Conservation (phyloP, 805 yeast species). For the Yamadazyma phyllophila region DNA sequence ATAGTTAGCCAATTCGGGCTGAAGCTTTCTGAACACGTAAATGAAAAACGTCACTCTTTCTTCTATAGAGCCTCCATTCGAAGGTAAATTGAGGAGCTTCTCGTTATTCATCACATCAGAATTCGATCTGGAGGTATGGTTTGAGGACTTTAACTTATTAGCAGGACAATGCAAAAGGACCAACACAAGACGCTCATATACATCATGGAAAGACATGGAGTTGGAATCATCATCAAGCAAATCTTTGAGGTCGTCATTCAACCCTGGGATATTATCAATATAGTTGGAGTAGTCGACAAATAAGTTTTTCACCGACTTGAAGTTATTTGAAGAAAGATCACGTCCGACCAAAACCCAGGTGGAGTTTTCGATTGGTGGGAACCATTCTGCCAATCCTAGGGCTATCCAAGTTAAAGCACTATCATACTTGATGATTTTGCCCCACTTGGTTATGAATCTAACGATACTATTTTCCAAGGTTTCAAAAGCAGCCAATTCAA, state of each 20-base stretch:
- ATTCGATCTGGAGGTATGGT: conserved; percentile 12
- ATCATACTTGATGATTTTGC: conserved; percentile 71
- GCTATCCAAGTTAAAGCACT: conserved; percentile 87
- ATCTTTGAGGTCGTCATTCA: conserved; percentile 21
- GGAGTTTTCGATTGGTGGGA: conserved; percentile 59
- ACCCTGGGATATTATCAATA: conserved; percentile 27
- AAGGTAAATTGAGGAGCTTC: conserved; percentile 39
- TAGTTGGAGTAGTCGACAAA: conserved; percentile 39
- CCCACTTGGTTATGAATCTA: conserved; percentile 75
- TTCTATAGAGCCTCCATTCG: conserved; percentile 62
- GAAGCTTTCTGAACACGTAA: conserved; percentile 53
- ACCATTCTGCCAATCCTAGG: conserved; percentile 84
- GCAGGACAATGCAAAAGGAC: conserved; percentile 75
- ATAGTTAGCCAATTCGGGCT: conserved; percentile 76
- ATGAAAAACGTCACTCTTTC: conserved; percentile 69
- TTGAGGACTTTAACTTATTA: conserved; percentile 47
- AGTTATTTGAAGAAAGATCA: conserved; percentile 30
- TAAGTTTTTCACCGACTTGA: conserved; percentile 30
- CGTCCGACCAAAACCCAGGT: conserved; percentile 56
- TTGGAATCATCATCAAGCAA: conserved; percentile 22
- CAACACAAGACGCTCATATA: conserved; percentile 71
- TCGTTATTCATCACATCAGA: conserved; percentile 10
- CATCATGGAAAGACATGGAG: conserved; percentile 58
- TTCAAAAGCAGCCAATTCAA: conserved; percentile 45
- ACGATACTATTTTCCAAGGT: conserved; percentile 58